These are phyloP conservation scores for Saposhnikovia divaricata DNA, from an alignment of 129 eudicot species.

Conservation along the genomic window DNA sequence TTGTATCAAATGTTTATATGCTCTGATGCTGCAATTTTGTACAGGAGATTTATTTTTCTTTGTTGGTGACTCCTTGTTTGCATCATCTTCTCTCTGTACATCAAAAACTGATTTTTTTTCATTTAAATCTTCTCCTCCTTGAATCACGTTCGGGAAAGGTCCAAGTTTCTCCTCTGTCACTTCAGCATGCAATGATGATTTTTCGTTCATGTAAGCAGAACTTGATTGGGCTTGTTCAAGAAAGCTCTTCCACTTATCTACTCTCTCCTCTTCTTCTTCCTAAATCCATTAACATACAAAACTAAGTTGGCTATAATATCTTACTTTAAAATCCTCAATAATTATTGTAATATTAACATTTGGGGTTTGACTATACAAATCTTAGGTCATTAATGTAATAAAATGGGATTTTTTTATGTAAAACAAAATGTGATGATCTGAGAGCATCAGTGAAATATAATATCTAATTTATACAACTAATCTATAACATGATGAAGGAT, in stretches of 20 bases:
- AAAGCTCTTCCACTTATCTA: constrained; percentile 70
- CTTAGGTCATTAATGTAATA: not conserved
- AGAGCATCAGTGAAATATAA: not conserved
- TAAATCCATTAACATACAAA: constrained; percentile 23
- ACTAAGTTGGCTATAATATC: not conserved
- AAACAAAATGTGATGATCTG: not conserved
- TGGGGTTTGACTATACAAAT: not conserved
- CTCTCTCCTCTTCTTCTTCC: constrained; percentile 92
- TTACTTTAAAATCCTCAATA: not conserved
- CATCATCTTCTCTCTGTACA: constrained; percentile 23
- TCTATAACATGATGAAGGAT: not conserved
- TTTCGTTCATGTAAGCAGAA: constrained; percentile 13
- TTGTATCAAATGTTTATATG: too few species aligned
- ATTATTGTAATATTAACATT: not conserved
- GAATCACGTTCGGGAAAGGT: constrained; percentile 26
- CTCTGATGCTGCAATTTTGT: too few species aligned
- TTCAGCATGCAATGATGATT: constrained; percentile 33
- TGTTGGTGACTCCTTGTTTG: constrained; percentile 22
- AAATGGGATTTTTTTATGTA: not conserved
- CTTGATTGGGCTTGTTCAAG: constrained; percentile 42
- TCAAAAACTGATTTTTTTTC: constrained; percentile 28
- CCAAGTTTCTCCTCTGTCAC: constrained; percentile 25
- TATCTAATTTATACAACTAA: not conserved
- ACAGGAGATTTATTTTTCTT: constrained; percentile 29
- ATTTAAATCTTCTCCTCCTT: constrained; percentile 28